These are phyloP conservation scores for Candida oleophila DNA, from an alignment of 805 yeast genomes.

Conservation along the genomic window DNA sequence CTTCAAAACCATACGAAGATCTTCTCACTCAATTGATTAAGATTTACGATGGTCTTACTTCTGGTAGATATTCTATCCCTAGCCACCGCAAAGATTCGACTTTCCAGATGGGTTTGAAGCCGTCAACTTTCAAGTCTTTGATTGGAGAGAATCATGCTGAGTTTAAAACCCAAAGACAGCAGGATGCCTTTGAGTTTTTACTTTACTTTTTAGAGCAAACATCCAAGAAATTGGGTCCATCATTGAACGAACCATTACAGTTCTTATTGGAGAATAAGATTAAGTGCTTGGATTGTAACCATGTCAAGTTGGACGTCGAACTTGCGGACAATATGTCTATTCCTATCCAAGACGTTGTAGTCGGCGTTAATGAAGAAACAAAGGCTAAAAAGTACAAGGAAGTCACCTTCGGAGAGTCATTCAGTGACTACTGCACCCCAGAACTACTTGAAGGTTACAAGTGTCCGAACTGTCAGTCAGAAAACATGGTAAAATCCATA, in stretches of 20 bases:
- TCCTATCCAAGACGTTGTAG: constrained; percentile 47
- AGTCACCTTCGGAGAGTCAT: constrained; percentile 49
- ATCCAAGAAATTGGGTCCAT: constrained; percentile 43
- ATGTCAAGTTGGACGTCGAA: constrained; percentile 57
- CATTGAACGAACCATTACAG: constrained; percentile 58
- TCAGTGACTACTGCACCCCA: constrained; percentile 42
- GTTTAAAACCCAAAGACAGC: constrained; percentile 84
- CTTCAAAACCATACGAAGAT: constrained; percentile 57
- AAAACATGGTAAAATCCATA: constrained; percentile 37
- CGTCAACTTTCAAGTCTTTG: constrained; percentile 70
- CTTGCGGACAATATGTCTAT: constrained; percentile 64
- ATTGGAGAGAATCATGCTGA: constrained; percentile 80
- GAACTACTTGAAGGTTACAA: constrained; percentile 61
- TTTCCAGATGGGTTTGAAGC: constrained; percentile 76
- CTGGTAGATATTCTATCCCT: constrained; percentile 73
- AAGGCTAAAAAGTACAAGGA: constrained; percentile 48
- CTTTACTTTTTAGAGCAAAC: constrained; percentile 62
- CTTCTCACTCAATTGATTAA: constrained; percentile 76
- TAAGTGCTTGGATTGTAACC: constrained; percentile 54
- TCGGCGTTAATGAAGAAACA: constrained; percentile 35
- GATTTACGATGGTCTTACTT: constrained; percentile 71
- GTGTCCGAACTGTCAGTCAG: constrained; percentile 54
- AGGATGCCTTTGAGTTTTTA: constrained; percentile 92
- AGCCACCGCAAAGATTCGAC: constrained; percentile 41
- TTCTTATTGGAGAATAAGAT: constrained; percentile 66